Percentiles rank a stretch among this genome's conserved stretches.
Evolutionary conservation across 805 yeast genomes (phyloP).

Genomic region (Yamadazyma insecticola): DNA sequence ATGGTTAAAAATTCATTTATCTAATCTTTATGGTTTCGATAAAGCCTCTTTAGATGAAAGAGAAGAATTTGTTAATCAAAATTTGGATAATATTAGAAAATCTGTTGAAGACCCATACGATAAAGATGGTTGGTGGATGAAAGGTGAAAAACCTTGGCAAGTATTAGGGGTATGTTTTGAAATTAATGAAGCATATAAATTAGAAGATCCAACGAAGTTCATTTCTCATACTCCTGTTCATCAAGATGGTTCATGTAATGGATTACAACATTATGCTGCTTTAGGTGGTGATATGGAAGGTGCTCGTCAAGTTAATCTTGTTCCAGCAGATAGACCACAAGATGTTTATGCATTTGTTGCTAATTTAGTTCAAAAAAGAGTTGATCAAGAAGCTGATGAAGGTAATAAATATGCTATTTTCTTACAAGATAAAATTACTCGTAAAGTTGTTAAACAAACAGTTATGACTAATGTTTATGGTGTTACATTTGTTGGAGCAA

Average conservation of each 20-base stretch:
- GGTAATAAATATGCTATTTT: slow-evolving; percentile 53
- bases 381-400: slow-evolving; percentile 48
- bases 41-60: slow-evolving; percentile 66
- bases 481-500: slow-evolving; percentile 91
- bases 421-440: slow-evolving; percentile 58
- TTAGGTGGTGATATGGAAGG: slow-evolving; percentile 83
- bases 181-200: slow-evolving; percentile 53
- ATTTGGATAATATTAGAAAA: slow-evolving; percentile 49
- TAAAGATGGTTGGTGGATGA: slow-evolving; percentile 60
- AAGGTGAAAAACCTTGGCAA: slow-evolving; percentile 84
- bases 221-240: slow-evolving; percentile 75
- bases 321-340: slow-evolving; percentile 68
- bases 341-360: slow-evolving; percentile 77
- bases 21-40: slow-evolving; percentile 71
- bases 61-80: slow-evolving; percentile 52
- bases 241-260: slow-evolving; percentile 86
- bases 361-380: slow-evolving; percentile 50
- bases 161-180: slow-evolving; percentile 68
- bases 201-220: slow-evolving; percentile 60
- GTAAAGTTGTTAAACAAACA: slow-evolving; percentile 93
- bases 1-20: slow-evolving; percentile 75
- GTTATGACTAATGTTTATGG: slow-evolving; percentile 99
- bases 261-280: slow-evolving; percentile 84
- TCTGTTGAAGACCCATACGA: slow-evolving; percentile 62
- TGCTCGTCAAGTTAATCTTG: slow-evolving; percentile 71